Percentiles rank a stretch among this genome's conserved stretches.
Evolutionary conservation across 2,329 filamentous ascomycete species (phyloP).

Genomic region (Diaporthe eres): DNA sequence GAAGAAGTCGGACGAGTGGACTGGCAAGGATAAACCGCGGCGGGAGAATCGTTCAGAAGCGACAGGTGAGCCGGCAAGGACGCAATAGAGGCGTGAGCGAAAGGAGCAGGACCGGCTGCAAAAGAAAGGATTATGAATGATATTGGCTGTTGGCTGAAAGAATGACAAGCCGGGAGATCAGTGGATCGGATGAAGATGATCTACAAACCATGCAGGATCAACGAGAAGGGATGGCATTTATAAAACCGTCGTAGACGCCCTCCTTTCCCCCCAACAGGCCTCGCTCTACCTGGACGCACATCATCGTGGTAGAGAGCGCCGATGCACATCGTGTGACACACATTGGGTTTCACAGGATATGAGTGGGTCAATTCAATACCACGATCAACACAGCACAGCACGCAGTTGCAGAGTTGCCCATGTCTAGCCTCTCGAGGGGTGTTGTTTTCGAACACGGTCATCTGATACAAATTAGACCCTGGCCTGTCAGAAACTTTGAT

Average conservation of each 20-base stretch:
- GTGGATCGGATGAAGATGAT: constrained; percentile 26
- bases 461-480: constrained; percentile 16
- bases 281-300: not conserved
- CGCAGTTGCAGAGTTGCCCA: not conserved
- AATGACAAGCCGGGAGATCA: constrained; percentile 31
- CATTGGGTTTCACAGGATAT: constrained; percentile 27
- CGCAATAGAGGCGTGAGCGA: not conserved
- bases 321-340: constrained; percentile 17
- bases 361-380: not conserved
- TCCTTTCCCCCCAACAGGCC: not conserved
- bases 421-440: constrained; percentile 6
- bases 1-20: too few species aligned
- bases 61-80: constrained; percentile 27
- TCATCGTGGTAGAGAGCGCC: constrained; percentile 14
- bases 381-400: not conserved
- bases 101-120: constrained; percentile 12
- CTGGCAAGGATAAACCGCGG: not conserved
- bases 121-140: constrained; percentile 6
- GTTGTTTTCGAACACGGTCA: constrained; percentile 5
- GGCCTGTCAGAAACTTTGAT: constrained; percentile 24
- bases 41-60: not conserved
- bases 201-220: not conserved
- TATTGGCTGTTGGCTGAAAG: constrained; percentile 11
- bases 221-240: constrained; percentile 30
- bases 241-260: not conserved